Evolutionary conservation across 805 yeast genomes (phyloP), one percentile per base, ranked within the genome.

Genomic region (Isabelozyma pseudorhagii): DNA sequence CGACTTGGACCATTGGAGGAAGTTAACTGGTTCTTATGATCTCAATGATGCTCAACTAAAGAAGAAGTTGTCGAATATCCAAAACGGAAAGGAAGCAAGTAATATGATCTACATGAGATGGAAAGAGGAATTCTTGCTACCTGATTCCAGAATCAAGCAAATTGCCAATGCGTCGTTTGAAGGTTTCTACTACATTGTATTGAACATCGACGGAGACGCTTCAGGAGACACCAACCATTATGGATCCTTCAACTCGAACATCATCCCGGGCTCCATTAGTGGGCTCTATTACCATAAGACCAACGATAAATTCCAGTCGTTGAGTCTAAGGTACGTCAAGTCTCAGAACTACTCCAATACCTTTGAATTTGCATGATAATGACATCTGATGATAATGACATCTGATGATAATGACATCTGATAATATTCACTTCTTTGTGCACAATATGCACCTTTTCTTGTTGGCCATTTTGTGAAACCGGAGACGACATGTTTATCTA

Each of bases 111-210:
- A 83, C 63, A 92, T 92, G 97, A 78, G 97, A 56, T 92, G 98
- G 98, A 92, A 92, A 68, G 98, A 92, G 66, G 81, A 84, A 59
- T 90, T 90, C 61, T 69, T 92, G 52, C 84, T 88, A 8, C 96
- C 96, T 0, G 96, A 90, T 67, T 83, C 90, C 29, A 68, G 71
- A 49, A 70, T 85, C n/a, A 79, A 74, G 51, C 81, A 77, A 55
- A 80, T 80, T 50, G 73, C 71, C 54, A 93, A 80, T 13, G 97
- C 97, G 0, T 87, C 96, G 2, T 92, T 85, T 66, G 97, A 91
- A 41, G 98, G 98, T 0, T 91, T 91, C 63, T 92, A 92, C 67
- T 92, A 91, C 63, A 81, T 91, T 28, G 89, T 90, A 41, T 84
- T 91, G 59, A 88, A 88, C 66, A 92, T 89, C 29, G 77, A 75